phyloP scores from a whole-genome alignment of 176 grass and related monocot species.

The Rhynchospora tenuis region DNA sequence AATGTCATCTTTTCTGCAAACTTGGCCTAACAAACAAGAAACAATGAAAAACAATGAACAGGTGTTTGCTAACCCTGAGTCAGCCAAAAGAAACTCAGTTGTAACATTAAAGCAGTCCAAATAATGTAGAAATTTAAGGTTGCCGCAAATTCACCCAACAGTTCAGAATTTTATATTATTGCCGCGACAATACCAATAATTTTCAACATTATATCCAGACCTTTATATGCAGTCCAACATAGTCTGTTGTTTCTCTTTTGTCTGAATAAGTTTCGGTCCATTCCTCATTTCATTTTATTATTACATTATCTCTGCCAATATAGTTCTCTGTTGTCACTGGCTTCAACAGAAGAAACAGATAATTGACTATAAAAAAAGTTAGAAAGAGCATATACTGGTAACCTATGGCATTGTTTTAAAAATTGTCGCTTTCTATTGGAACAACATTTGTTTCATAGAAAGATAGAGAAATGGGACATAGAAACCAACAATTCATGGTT shows the following conservation, averaged over 20 bases:
- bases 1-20: slow-evolving; percentile 50
- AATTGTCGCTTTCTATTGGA: not conserved
- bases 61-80: not conserved
- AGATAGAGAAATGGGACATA: not conserved
- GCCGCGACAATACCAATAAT: not conserved
- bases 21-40: not conserved
- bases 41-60: slow-evolving; percentile 7
- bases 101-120: not conserved
- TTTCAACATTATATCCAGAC: not conserved
- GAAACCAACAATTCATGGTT: not conserved
- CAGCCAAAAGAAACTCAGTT: not conserved
- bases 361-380: not conserved
- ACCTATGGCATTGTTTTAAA: not conserved
- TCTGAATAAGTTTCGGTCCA: not conserved
- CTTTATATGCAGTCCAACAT: not conserved
- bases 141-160: not conserved
- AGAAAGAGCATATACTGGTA: not conserved
- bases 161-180: not conserved
- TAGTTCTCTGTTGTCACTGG: not conserved
- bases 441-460: not conserved
- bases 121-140: not conserved
- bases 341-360: not conserved
- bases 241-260: not conserved
- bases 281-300: not conserved
- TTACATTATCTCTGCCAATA: not conserved